Evolutionary conservation across 306 rosid species (phyloP).

Genomic region (Senna tora): DNA sequence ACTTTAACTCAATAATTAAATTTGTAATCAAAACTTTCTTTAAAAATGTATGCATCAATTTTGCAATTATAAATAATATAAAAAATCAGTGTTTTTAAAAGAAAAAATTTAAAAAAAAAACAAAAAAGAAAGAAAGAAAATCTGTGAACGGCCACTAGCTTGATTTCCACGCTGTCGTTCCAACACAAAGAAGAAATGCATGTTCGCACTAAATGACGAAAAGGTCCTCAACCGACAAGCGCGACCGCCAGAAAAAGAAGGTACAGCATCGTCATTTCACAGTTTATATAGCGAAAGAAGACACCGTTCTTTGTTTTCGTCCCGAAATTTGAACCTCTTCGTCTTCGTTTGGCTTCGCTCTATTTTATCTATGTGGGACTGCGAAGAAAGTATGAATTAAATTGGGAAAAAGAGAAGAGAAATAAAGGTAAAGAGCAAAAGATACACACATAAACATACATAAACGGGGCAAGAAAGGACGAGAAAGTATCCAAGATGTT

Average conservation of each 20-base stretch:
- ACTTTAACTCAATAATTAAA: too few relatives aligned
- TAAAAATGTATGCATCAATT: too few relatives aligned
- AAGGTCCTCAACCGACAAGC: background rate
- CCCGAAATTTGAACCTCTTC: constrained; percentile 58
- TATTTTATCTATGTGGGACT: background rate
- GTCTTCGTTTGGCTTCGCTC: background rate
- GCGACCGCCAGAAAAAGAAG: background rate
- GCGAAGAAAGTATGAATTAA: background rate
- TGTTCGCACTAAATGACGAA: background rate
- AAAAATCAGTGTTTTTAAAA: too few relatives aligned
- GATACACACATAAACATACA: background rate
- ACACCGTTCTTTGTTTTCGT: constrained; percentile 47
- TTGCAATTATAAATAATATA: too few relatives aligned
- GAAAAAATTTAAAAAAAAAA: background rate
- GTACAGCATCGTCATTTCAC: background rate
- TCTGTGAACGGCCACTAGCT: background rate
- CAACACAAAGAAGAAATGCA: background rate
- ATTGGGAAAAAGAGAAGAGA: background rate
- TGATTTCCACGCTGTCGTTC: background rate
- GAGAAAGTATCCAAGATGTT: constrained; percentile 42
- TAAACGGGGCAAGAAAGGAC: background rate
- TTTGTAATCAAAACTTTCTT: too few relatives aligned
- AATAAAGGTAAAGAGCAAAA: background rate
- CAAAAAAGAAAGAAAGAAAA: background rate
- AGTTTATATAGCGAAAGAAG: background rate